These are phyloP conservation scores for Epichloe baconii DNA, from an alignment of 2,329 filamentous ascomycete genomes.

Conservation along the genomic window DNA sequence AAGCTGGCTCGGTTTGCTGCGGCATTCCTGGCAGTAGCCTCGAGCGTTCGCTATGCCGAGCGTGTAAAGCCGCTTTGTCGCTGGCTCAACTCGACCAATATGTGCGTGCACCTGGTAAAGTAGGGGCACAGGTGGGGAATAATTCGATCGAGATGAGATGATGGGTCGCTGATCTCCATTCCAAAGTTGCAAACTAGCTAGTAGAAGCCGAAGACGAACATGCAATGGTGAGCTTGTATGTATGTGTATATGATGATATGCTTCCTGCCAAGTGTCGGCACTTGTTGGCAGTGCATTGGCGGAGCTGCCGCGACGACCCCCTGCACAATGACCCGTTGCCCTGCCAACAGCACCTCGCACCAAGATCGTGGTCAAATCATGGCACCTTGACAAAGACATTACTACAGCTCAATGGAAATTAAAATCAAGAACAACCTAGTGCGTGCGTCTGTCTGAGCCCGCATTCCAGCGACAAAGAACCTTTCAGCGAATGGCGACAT, in stretches of 20 bases:
- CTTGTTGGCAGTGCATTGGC: no score
- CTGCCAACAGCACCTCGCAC: slow-evolving; percentile 2
- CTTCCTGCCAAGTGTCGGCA: no score
- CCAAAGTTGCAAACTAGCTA: no score
- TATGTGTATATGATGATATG: no score
- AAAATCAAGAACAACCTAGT: not conserved
- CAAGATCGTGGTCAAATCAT: not conserved
- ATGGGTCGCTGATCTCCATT: no score
- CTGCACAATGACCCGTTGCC: not conserved
- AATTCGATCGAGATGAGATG: no score
- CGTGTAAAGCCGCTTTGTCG: not conserved
- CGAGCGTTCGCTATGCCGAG: not conserved
- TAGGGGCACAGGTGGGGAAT: no score
- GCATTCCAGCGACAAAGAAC: slow-evolving; percentile 4
- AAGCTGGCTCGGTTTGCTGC: slow-evolving; percentile 23
- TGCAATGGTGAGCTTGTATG: no score
- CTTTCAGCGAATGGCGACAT: not conserved
- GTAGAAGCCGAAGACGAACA: no score
- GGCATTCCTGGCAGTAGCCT: slow-evolving; percentile 12
- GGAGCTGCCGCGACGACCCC: not conserved
- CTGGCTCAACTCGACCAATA: not conserved
- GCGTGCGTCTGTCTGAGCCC: slow-evolving; percentile 5
- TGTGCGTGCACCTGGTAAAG: no score
- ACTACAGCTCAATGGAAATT: not conserved
- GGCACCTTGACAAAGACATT: not conserved